Percentiles rank a stretch among this genome's conserved stretches.
Conservation (phyloP, 2,329 filamentous ascomycete genomes). For the Scytalidium sp. region DNA sequence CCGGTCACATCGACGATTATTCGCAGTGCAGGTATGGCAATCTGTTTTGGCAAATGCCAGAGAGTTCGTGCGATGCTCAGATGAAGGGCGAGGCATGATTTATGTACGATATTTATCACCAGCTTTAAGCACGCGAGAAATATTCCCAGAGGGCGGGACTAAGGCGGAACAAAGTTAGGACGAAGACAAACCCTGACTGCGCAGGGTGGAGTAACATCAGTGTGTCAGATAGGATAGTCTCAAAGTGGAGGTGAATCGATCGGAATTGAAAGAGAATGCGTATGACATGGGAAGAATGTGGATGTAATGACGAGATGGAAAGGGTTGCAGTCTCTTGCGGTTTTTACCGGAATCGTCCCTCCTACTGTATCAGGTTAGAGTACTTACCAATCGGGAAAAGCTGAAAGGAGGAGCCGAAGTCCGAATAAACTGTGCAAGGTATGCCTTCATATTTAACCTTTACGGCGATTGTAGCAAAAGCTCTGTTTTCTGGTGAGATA, state of each 20-base stretch:
- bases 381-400: no score
- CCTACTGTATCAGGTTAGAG: background rate
- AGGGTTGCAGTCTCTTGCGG: no score
- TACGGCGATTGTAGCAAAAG: no score
- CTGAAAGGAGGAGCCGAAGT: no score
- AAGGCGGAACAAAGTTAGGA: no score
- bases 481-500: no score
- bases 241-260: no score
- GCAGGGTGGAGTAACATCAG: background rate
- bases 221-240: background rate
- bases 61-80: background rate
- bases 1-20: conserved; percentile 1
- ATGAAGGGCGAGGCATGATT: background rate
- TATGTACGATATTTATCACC: background rate
- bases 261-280: background rate
- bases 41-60: conserved; percentile 2
- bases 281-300: background rate
- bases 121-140: background rate
- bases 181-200: background rate
- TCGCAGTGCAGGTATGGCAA: conserved; percentile 1
- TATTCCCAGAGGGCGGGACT: background rate
- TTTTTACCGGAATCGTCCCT: conserved; percentile 1
- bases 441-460: no score
- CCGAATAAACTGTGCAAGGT: no score
- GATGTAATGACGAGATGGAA: background rate